Percentiles rank a stretch among this genome's conserved stretches.
Evolutionary conservation across 768 basidiomycete genomes (phyloP).

Genomic region (Tephrocybe sp.): DNA sequence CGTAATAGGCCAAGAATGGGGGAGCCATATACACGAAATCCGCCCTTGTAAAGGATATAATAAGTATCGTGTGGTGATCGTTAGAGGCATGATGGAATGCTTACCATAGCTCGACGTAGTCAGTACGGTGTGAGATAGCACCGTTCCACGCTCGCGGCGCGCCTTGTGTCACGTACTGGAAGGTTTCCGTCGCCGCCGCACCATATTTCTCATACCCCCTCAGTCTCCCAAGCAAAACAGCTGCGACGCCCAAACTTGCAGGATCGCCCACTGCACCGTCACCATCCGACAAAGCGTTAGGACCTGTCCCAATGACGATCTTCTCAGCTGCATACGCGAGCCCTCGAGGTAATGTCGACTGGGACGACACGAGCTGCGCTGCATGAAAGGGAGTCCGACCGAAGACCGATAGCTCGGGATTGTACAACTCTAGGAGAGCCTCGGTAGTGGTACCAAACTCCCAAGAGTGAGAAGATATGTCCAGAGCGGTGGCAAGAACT

Average conservation of each 20-base stretch:
- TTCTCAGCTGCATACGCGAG: conserved; percentile 5
- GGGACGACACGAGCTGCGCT: background rate
- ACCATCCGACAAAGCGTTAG: conserved; percentile 32
- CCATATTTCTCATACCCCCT: conserved; percentile 26
- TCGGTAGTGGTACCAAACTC: conserved; percentile 29
- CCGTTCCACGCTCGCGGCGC: conserved; percentile 40
- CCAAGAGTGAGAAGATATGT: conserved; percentile 29
- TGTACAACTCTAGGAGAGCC: conserved; percentile 27
- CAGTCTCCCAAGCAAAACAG: conserved; percentile 37
- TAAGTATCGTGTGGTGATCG: background rate
- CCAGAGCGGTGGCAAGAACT: conserved; percentile 19
- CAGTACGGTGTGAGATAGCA: conserved; percentile 54
- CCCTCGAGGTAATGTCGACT: conserved; percentile 5
- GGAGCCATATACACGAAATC: conserved; percentile 58
- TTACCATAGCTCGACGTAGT: conserved; percentile 51
- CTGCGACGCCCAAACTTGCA: conserved; percentile 46
- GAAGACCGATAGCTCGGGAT: conserved; percentile 26
- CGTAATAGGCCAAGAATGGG: conserved; percentile 57
- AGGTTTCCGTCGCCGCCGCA: conserved; percentile 36
- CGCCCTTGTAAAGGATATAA: conserved; percentile 32
- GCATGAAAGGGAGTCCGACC: conserved; percentile 21
- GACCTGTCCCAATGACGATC: conserved; percentile 19
- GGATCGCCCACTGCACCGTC: conserved; percentile 56
- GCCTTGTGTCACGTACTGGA: conserved; percentile 37
- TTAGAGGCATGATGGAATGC: conserved; percentile 4